Conservation (phyloP, 2,329 filamentous ascomycete genomes). For the Thyridium curvatum region DNA sequence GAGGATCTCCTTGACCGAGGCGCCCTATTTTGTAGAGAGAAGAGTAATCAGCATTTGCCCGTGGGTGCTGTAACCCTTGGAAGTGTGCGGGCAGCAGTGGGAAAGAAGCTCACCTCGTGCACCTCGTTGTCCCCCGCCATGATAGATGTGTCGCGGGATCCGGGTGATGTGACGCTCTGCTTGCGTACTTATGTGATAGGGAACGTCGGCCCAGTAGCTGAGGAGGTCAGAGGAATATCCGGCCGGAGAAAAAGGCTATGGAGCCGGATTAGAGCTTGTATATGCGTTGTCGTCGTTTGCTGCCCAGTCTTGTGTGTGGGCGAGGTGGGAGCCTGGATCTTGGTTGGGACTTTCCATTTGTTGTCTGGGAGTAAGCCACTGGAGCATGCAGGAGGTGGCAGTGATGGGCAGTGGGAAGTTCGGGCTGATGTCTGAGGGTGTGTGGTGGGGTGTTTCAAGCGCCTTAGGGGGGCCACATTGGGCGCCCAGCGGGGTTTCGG, state of each 20-base stretch:
- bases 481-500: conserved; percentile 7
- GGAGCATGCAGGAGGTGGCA: conserved; percentile 17
- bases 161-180: not conserved
- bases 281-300: not conserved
- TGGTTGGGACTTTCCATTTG: not conserved
- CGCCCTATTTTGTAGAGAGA: conserved; percentile 67
- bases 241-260: not conserved
- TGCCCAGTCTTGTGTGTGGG: not conserved
- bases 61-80: not conserved
- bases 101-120: conserved; percentile 19
- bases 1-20: conserved; percentile 76
- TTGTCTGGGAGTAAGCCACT: conserved; percentile 11
- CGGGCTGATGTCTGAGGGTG: not conserved
- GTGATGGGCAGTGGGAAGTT: conserved; percentile 7
- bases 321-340: not conserved
- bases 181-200: not conserved
- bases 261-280: not conserved
- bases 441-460: conserved; percentile 1
- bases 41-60: not conserved
- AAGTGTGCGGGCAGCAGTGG: not conserved
- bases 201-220: not conserved
- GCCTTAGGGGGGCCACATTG: not conserved
- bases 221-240: not conserved
- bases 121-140: conserved; percentile 22
- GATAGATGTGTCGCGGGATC: not conserved